phyloP scores from a whole-genome alignment of 805 yeast genomes.

The Myxozyma melibiosi region DNA sequence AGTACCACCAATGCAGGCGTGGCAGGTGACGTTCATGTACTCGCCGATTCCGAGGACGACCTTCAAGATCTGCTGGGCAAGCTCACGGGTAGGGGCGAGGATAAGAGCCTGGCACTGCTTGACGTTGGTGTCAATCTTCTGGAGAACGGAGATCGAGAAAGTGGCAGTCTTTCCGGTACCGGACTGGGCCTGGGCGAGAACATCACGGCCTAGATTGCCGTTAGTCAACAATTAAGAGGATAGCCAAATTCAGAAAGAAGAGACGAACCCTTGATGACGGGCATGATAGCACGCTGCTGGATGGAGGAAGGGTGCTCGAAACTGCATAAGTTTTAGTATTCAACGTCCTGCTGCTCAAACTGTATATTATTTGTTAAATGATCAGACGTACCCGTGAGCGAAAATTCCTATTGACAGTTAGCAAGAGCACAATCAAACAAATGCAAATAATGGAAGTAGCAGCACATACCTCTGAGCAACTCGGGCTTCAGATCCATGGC shows the following conservation, averaged over 20 bases:
- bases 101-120: conserved; percentile 86
- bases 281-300: conserved; percentile 95
- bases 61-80: conserved; percentile 89
- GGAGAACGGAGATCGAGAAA: conserved; percentile 90
- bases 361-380: not conserved
- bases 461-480: conserved; percentile 59
- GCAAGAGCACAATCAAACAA: not conserved
- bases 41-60: conserved; percentile 86
- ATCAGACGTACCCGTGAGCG: conserved; percentile 31
- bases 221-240: not conserved
- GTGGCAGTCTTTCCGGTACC: conserved; percentile 99
- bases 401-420: conserved; percentile 26
- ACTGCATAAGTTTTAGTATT: conserved; percentile 50
- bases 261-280: conserved; percentile 73
- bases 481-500: conserved; percentile 72
- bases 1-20: conserved; percentile 95
- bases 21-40: conserved; percentile 81
- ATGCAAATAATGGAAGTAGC: not conserved
- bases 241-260: not conserved
- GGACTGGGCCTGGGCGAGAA: conserved; percentile 97
- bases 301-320: conserved; percentile 96
- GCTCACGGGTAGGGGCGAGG: conserved; percentile 93
- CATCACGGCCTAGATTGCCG: conserved; percentile 61
- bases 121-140: conserved; percentile 72
- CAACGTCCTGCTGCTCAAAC: too few species aligned